Percentiles rank a stretch among this genome's conserved stretches.
Conservation (phyloP, 208 protist genomes). For the Crithidia bombi region DNA sequence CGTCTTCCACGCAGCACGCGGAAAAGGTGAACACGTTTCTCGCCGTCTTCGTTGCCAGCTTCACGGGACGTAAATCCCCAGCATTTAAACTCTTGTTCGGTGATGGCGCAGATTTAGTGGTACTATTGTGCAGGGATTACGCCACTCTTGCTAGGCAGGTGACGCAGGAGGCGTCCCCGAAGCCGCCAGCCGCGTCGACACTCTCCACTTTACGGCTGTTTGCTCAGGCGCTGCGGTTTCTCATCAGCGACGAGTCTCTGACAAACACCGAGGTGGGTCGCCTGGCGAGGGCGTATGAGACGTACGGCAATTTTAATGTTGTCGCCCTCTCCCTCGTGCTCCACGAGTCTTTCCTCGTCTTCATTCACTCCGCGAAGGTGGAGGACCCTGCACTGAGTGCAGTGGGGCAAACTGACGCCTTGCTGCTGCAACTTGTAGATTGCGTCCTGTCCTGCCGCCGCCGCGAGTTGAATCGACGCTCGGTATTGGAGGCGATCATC, state of each 20-base stretch:
- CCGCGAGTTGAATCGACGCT: slow-evolving; percentile 37
- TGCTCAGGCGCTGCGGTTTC: slow-evolving; percentile 19
- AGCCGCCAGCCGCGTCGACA: not conserved
- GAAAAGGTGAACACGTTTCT: slow-evolving; percentile 52
- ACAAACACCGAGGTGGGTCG: slow-evolving; percentile 24
- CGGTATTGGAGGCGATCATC: slow-evolving; percentile 32
- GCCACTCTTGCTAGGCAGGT: slow-evolving; percentile 5
- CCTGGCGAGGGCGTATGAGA: slow-evolving; percentile 36
- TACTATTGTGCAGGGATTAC: slow-evolving; percentile 38
- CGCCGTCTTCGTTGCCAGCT: slow-evolving; percentile 32
- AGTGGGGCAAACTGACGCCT: slow-evolving; percentile 18
- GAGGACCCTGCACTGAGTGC: not conserved
- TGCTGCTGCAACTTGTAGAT: slow-evolving; percentile 26
- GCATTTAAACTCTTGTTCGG: slow-evolving; percentile 48
- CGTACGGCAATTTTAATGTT: slow-evolving; percentile 32
- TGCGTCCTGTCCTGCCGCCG: slow-evolving; percentile 32
- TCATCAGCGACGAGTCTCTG: slow-evolving; percentile 22
- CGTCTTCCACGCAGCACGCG: slow-evolving; percentile 29
- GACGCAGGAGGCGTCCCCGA: slow-evolving; percentile 2
- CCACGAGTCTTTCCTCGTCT: slow-evolving; percentile 30
- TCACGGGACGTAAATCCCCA: slow-evolving; percentile 35
- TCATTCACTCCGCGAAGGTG: not conserved
- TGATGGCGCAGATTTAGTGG: slow-evolving; percentile 37
- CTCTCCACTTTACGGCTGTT: slow-evolving; percentile 31
- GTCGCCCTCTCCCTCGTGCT: slow-evolving; percentile 32